These are phyloP conservation scores for Setomelanomma holmii DNA, from an alignment of 2,329 filamentous ascomycete genomes.

Conservation along the genomic window DNA sequence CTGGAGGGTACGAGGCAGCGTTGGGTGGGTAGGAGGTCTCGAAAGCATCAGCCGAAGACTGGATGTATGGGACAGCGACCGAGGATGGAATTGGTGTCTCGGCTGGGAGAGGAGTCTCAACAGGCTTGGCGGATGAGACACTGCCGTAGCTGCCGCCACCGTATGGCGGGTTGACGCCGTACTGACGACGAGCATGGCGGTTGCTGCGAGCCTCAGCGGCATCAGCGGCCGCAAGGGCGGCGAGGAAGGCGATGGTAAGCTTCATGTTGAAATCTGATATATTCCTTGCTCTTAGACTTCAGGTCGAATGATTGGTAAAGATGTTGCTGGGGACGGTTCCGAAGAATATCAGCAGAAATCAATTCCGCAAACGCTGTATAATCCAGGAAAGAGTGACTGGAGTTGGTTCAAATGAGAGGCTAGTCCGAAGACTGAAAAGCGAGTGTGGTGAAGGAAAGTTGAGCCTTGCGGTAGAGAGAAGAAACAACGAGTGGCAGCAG, in stretches of 20 bases:
- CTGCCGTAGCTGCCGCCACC: constrained; percentile 21
- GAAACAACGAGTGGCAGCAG: constrained; percentile 20
- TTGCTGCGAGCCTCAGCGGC: constrained; percentile 38
- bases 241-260: constrained; percentile 43
- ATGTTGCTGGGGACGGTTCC: constrained; percentile 25
- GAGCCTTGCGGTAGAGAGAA: constrained; percentile 44
- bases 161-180: constrained; percentile 14
- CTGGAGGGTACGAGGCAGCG: constrained; percentile 13
- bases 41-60: constrained; percentile 10
- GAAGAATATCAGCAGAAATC: constrained; percentile 37
- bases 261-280: constrained; percentile 35
- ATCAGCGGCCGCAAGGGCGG: constrained; percentile 39
- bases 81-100: neutral
- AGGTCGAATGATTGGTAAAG: constrained; percentile 8
- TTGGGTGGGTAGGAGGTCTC: constrained; percentile 13
- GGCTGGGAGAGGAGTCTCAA: constrained; percentile 4
- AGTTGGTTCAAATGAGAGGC: constrained; percentile 43
- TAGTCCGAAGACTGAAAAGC: constrained; percentile 43
- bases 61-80: constrained; percentile 11
- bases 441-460: constrained; percentile 44
- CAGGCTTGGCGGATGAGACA: constrained; percentile 14
- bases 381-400: constrained; percentile 50
- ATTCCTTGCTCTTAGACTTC: constrained; percentile 34
- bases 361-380: constrained; percentile 36
- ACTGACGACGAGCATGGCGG: constrained; percentile 38